Base-by-base conservation (phyloP, 306 rosid species). In the Boehmeria nivea region DNA sequence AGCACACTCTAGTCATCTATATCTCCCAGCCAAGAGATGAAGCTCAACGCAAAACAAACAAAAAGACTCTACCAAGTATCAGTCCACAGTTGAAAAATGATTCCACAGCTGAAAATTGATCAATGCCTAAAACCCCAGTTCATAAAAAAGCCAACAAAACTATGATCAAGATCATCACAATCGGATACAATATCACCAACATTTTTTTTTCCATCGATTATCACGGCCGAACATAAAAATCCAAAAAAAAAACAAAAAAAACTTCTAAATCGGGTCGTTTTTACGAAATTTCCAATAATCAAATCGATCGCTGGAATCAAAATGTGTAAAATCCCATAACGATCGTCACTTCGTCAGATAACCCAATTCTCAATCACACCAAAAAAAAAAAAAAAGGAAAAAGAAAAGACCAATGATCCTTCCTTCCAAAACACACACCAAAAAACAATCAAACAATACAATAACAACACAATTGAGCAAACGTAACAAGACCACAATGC, bases 291-390 rank as follows among this genome's bases (percentile, higher is more conserved):
- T 43, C 21, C 46, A 57, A 44, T 20, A 38, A 49, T n/a, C 43
- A 52, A 72, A 26, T 42, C 23, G 34, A 61, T 37, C 12, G 51
- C n/a, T 40, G 46, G 38, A 39, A 59, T 45, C 45, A 62, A 43
- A 56, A 46, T 54, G 62, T 23, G 21, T 20, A 10, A 51, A 60
- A 65, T 27, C 53, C 76, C 66, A 44, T 12, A 10, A 36, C 55
- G 78, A 63, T 62, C 59, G 21, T 51, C 58, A 36, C 61, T 18
- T 49, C 61, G n/a, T n/a, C n/a, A n/a, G 24, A 55, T 24, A 61
- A 38, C n/a, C 67, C 44, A 61, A 59, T 54, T 50, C 55, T 40
- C 22, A 37, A 63, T 48, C 60, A 34, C 46, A 34, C 14, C 27
- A 19, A 15, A 0, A n/a, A 24, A 21, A 36, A 12, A 4, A 6